Percentiles rank a stretch among this genome's conserved stretches.
Evolutionary conservation across 148 eudicot species (phyloP).

Genomic region (Spergularia bocconei): DNA sequence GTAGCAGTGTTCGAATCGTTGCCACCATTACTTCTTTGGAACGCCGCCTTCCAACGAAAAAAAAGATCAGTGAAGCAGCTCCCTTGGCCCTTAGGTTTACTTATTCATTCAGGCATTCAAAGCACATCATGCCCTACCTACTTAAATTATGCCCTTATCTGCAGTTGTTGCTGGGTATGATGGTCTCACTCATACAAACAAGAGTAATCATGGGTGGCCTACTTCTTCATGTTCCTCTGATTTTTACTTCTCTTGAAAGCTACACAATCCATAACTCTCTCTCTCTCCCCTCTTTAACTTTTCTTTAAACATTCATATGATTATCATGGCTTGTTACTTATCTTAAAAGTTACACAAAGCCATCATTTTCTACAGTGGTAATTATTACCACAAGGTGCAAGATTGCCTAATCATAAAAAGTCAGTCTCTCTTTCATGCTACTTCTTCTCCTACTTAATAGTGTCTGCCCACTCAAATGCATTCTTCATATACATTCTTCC

Average conservation of each 20-base stretch:
- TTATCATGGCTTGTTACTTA: constrained; percentile 16
- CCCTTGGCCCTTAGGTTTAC: background rate
- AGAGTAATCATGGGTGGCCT: constrained; percentile 23
- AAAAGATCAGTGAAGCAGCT: background rate
- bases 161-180: constrained; percentile 8
- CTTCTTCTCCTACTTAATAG: too few relatives aligned
- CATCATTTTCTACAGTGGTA: background rate
- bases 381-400: background rate
- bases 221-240: constrained; percentile 1
- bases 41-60: background rate
- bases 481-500: too few relatives aligned
- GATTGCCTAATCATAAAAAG: background rate
- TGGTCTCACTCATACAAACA: background rate
- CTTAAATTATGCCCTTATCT: constrained; percentile 13
- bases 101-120: background rate
- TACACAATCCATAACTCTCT: constrained; percentile 11
- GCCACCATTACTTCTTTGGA: constrained; percentile 3
- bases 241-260: constrained; percentile 34
- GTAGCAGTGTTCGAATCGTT: constrained; percentile 8
- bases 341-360: constrained; percentile 18
- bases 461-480: too few relatives aligned
- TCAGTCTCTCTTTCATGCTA: background rate
- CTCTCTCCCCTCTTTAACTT: background rate
- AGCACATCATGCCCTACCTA: background rate
- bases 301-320: background rate